Percentiles rank a stretch among this genome's conserved stretches.
phyloP scores from a whole-genome alignment of 1,139 yeast species.

The Fermentozyma sake region DNA sequence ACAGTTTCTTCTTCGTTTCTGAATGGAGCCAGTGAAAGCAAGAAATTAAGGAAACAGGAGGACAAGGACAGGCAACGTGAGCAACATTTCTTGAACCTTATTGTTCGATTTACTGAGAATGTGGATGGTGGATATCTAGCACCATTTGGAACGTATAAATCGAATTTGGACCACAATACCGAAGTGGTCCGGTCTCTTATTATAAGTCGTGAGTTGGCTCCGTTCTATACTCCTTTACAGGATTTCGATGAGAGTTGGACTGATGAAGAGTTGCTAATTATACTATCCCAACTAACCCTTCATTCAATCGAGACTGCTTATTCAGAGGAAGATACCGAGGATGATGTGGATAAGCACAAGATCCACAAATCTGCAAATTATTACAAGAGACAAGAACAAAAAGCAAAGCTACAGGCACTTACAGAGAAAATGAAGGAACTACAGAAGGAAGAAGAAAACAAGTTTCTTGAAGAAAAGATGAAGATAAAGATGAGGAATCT shows the following conservation, averaged over 20 bases:
- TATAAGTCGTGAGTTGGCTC: conserved; percentile 62
- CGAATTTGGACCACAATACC: conserved; percentile 71
- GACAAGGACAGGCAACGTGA: conserved; percentile 53
- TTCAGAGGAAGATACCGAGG: conserved; percentile 51
- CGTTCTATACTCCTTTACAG: conserved; percentile 86
- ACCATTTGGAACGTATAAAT: conserved; percentile 81
- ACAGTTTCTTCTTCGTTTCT: conserved; percentile 15
- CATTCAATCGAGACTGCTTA: conserved; percentile 60
- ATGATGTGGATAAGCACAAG: conserved; percentile 53
- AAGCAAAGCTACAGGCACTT: conserved; percentile 45
- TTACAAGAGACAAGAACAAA: conserved; percentile 52
- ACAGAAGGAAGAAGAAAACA: conserved; percentile 53
- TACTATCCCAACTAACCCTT: conserved; percentile 50
- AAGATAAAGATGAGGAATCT: conserved; percentile 12
- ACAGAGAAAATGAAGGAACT: conserved; percentile 43
- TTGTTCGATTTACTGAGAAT: conserved; percentile 54
- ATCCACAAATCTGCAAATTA: conserved; percentile 49
- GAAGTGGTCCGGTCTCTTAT: conserved; percentile 67
- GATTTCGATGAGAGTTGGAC: conserved; percentile 77
- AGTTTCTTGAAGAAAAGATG: conserved; percentile 39
- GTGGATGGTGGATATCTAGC: conserved; percentile 83
- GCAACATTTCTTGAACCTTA: conserved; percentile 49
- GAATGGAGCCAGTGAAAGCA: conserved; percentile 18
- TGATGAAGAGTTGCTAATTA: conserved; percentile 60
- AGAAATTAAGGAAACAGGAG: conserved; percentile 29